A percentile compares a stretch with the other conserved stretches of the same genome.
phyloP scores from a whole-genome alignment of 495 filamentous ascomycete genomes.

The Evernia prunastri region DNA sequence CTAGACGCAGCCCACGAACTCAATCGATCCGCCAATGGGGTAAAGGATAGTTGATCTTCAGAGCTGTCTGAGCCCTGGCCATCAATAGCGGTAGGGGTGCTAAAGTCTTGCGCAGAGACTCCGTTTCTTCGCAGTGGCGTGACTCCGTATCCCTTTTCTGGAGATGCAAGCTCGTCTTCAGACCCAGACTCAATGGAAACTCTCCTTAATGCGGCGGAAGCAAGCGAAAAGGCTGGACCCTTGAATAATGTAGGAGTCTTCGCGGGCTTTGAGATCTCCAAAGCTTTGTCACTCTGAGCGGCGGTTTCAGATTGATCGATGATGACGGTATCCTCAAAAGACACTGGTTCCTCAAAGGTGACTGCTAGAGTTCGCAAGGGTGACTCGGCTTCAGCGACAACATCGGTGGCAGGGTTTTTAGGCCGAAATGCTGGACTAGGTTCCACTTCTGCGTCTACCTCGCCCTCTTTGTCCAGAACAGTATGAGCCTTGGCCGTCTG shows the following conservation, averaged over 20 bases:
- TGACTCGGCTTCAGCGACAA: background rate
- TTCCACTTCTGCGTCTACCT: background rate
- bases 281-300: background rate
- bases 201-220: constrained; percentile 19
- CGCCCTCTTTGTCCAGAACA: constrained; percentile 9
- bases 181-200: constrained; percentile 40
- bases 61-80: constrained; percentile 23
- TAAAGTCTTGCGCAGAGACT: constrained; percentile 32
- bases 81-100: constrained; percentile 20
- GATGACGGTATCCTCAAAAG: constrained; percentile 20
- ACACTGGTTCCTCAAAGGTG: background rate
- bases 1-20: constrained; percentile 52
- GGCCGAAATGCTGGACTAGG: background rate
- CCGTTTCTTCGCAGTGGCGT: constrained; percentile 27
- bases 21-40: constrained; percentile 54
- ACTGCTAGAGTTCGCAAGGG: background rate
- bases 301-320: constrained; percentile 22
- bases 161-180: constrained; percentile 48
- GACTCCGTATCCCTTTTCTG: constrained; percentile 28
- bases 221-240: constrained; percentile 14
- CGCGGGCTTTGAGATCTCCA: constrained; percentile 4
- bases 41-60: constrained; percentile 34
- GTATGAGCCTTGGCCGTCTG: constrained; percentile 17
- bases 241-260: background rate
- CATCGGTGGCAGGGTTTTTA: background rate